These are phyloP conservation scores for Chaetomiaceae sp. DNA, from an alignment of 2,329 filamentous ascomycete genomes.

Conservation along the genomic window DNA sequence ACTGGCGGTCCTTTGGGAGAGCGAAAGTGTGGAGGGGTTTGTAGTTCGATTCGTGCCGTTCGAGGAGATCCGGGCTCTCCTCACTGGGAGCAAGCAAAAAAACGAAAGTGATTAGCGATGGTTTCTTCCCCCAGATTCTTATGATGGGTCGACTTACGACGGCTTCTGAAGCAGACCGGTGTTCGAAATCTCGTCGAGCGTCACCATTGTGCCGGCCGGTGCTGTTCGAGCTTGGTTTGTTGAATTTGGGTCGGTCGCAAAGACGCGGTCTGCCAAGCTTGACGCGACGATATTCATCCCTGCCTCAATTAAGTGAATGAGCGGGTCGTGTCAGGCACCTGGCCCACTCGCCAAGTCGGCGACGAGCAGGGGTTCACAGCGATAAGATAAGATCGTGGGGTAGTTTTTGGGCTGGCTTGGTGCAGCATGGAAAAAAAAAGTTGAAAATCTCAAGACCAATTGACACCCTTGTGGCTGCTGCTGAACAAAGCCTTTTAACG, in stretches of 20 bases:
- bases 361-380: constrained; percentile 9
- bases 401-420: no score
- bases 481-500: not conserved
- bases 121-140: no score
- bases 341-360: not conserved
- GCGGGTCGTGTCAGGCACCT: constrained; percentile 14
- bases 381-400: constrained; percentile 27
- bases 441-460: constrained; percentile 20
- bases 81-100: constrained; percentile 28
- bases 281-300: constrained; percentile 8
- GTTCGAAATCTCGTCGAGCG: constrained; percentile 37
- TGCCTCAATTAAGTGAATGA: constrained; percentile 15
- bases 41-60: constrained; percentile 56
- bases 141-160: no score
- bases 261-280: constrained; percentile 15
- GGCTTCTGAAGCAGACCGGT: constrained; percentile 44
- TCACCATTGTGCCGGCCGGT: constrained; percentile 36
- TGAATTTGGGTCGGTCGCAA: not conserved
- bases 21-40: constrained; percentile 69
- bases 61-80: constrained; percentile 36
- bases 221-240: constrained; percentile 6
- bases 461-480: constrained; percentile 7
- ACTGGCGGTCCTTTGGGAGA: constrained; percentile 67
- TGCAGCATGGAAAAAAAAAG: constrained; percentile 20
- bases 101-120: constrained; percentile 16